A percentile compares a stretch with the other conserved stretches of the same genome.
Conservation (phyloP, 805 yeast species). For the Lachancea cidri region DNA sequence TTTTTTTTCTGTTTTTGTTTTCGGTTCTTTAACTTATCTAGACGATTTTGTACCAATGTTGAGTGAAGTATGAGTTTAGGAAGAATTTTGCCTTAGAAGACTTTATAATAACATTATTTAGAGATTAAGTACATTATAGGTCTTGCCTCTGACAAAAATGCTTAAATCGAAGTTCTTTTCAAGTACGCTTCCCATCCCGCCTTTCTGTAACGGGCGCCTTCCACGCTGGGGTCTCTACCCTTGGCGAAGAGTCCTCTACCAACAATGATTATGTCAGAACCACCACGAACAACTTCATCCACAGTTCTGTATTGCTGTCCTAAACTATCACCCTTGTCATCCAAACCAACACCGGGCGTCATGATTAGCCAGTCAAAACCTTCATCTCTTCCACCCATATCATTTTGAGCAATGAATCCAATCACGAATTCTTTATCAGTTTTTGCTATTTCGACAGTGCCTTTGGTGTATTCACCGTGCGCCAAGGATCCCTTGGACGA, state of each 20-base stretch:
- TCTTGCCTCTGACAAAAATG: no score
- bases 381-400: slow-evolving; percentile 76
- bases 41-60: no score
- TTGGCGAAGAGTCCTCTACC: slow-evolving; percentile 95
- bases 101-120: no score
- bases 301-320: slow-evolving; percentile 98
- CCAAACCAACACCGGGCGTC: slow-evolving; percentile 99
- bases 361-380: slow-evolving; percentile 93
- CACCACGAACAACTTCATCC: slow-evolving; percentile 71
- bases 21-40: no score
- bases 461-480: slow-evolving; percentile 79
- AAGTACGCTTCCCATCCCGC: slow-evolving; percentile 96
- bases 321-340: slow-evolving; percentile 89
- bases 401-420: slow-evolving; percentile 92
- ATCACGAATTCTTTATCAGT: slow-evolving; percentile 83
- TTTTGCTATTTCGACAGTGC: slow-evolving; percentile 88
- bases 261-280: slow-evolving; percentile 95
- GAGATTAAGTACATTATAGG: background rate
- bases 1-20: no score
- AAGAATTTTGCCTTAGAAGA: no score
- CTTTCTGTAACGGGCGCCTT: slow-evolving; percentile 80
- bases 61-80: no score
- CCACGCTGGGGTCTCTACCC: slow-evolving; percentile 84
- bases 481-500: slow-evolving; percentile 94
- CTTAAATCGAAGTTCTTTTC: slow-evolving; percentile 36